Base-by-base conservation (phyloP, 495 filamentous ascomycete genomes). In the Penicillium coprophilum region DNA sequence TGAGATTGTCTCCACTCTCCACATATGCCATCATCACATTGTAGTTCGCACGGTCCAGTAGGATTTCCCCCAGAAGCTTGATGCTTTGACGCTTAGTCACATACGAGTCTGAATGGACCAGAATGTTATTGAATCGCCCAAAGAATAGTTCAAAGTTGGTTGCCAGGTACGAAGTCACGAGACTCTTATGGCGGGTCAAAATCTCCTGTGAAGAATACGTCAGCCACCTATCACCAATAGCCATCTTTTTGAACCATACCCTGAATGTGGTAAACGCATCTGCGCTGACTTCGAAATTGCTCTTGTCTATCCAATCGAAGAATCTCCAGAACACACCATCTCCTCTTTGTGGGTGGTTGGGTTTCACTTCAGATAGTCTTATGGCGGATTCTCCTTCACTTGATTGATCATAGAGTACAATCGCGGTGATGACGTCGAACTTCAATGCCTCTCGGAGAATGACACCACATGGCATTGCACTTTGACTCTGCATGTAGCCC, bases 51-150 rank as follows among this genome's bases (percentile, higher is more conserved):
- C 95, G 85, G 67, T 97, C 95, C 23, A 99, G 80, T 46, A 99
- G 73, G 50, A 99, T 89, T 74, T 97, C 95, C 13, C 95, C 95
- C 2, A 99, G 83, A 24, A 99, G 77, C 71, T 97, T 97, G 71
- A 97, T 96, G 23, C 92, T 96, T 74, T 99, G 95, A 47, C 95
- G 85, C 74, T 99, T 97, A 36, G 95, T 97, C 40, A 99, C 95
- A 71, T 99, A 99, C 60, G 88, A 95, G 58, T 90, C 89, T 30
- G 92, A 97, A 61, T 92, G 87, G 10, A 97, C 82, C 1, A 99
- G 82, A n/a, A 88, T 80, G 20, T 73, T 80, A 73, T 99, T 96
- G 79, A 97, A 99, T 70, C 85, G 85, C 20, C 81, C 71, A 71
- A 99, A 97, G 76, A 99, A 99, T 27, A 90, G 71, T 38, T 89